These are phyloP conservation scores for Rhizopus microsporus DNA, from an alignment of 371 early-diverging fungal genomes.

Conservation along the genomic window DNA sequence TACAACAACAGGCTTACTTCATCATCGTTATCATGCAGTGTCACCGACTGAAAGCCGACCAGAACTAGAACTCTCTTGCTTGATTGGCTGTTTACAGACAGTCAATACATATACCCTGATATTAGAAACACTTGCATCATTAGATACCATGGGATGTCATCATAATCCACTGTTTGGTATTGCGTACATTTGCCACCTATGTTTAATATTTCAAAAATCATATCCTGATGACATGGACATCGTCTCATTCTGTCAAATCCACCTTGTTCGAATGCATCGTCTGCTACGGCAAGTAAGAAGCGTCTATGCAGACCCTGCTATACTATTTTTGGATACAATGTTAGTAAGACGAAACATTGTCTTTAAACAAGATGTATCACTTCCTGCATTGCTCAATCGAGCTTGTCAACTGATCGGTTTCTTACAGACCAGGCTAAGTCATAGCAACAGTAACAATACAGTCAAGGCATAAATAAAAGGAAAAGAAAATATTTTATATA, in stretches of 20 bases:
- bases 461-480: background rate
- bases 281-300: constrained; percentile 26
- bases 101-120: constrained; percentile 36
- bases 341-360: constrained; percentile 15
- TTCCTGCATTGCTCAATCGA: constrained; percentile 16
- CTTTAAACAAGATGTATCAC: constrained; percentile 10
- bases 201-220: constrained; percentile 26
- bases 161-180: constrained; percentile 41
- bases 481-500: background rate
- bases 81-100: constrained; percentile 26
- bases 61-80: constrained; percentile 26
- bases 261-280: constrained; percentile 30
- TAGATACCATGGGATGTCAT: constrained; percentile 40
- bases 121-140: constrained; percentile 28
- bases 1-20: background rate
- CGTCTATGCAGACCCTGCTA: constrained; percentile 27
- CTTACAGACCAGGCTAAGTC: constrained; percentile 7
- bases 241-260: constrained; percentile 31
- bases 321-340: constrained; percentile 35
- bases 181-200: constrained; percentile 27
- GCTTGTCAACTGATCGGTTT: constrained; percentile 12
- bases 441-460: background rate
- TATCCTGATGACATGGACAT: constrained; percentile 24
- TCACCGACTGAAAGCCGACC: constrained; percentile 12
- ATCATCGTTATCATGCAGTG: background rate